These are phyloP conservation scores for Ascodesmis nigricans DNA, from an alignment of 495 filamentous ascomycete species.

Conservation along the genomic window DNA sequence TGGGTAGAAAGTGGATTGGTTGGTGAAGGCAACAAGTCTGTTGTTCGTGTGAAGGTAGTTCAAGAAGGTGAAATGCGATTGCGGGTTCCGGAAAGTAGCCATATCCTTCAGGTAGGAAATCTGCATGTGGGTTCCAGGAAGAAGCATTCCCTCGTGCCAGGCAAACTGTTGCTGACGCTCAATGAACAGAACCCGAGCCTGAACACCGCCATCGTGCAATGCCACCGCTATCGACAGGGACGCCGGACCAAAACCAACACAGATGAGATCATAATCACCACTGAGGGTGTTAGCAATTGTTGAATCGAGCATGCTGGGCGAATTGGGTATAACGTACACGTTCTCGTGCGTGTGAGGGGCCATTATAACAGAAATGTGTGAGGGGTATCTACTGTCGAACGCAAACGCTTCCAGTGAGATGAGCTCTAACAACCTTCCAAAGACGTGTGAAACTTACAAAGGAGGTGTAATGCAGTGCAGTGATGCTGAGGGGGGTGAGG, in stretches of 20 bases:
- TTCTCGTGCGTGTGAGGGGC: constrained; percentile 7
- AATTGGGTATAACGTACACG: constrained; percentile 23
- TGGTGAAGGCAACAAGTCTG: constrained; percentile 69
- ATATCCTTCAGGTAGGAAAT: constrained; percentile 96
- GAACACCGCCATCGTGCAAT: constrained; percentile 43
- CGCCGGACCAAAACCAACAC: constrained; percentile 83
- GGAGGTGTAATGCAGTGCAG: no score
- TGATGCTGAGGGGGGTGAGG: no score
- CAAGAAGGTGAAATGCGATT: constrained; percentile 82
- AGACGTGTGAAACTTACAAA: no score
- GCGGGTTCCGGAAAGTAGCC: constrained; percentile 67
- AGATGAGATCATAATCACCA: constrained; percentile 69
- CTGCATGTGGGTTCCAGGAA: constrained; percentile 87
- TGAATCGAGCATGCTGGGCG: constrained; percentile 22
- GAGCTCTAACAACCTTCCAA: no score
- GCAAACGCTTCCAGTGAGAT: no score
- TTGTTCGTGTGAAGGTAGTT: constrained; percentile 70
- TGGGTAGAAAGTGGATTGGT: constrained; percentile 72
- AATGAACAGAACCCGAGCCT: constrained; percentile 45
- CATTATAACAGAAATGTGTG: no score
- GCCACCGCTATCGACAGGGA: constrained; percentile 84
- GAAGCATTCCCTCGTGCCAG: constrained; percentile 90
- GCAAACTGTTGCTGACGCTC: constrained; percentile 66
- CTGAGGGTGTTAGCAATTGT: constrained; percentile 33
- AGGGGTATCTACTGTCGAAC: no score